Base-by-base conservation (phyloP, 2,329 filamentous ascomycete genomes). In the Phoma sp. region DNA sequence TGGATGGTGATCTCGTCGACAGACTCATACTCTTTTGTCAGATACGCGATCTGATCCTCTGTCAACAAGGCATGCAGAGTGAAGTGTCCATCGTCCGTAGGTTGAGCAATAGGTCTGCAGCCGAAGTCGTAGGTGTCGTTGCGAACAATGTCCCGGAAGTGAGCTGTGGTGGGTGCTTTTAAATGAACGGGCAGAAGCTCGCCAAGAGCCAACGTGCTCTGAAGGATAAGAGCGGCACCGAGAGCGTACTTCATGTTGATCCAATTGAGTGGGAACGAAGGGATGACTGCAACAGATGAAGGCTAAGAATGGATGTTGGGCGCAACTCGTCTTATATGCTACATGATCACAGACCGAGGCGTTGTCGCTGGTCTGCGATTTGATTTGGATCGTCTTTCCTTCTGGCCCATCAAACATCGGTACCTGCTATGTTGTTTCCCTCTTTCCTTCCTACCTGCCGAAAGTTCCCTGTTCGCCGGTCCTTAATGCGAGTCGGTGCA, bases 61-160 rank as follows among this genome's bases (percentile, higher is more conserved):
- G 68, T 70, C 36, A 73, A 58, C 33, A 72, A 57, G 18, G 70
- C 70, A 45, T 72, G 68, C 5, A 73, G 64, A 23, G 61, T 67
- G 57, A 69, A 72, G 25, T 66, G 57, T 3, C 68, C 69, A 54
- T 71, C 66, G 4, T 68, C 58, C 9, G 65, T 61, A 3, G 67
- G 66, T 33, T 68, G 59, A 14, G 69, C 70, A 52, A 68, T 55
- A n/a, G 70, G 64, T 47, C 68, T 58, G 61, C 70, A 73, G 36
- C 70, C 70, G 52, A 72, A 67, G 58, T 73, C 70, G 54, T 69
- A 70, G 7, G 68, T 71, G 46, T 69, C 68, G 41, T 73, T 73
- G 55, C 65, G 64, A 11, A 73, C 69, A 24, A 73, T 66, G 33
- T 72, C 70, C 14, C 57, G 47, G 38, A 72, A 72, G 55, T 73